Percentiles rank a stretch among this genome's conserved stretches.
phyloP scores from a whole-genome alignment of 148 eudicot species.

The Silene conica region DNA sequence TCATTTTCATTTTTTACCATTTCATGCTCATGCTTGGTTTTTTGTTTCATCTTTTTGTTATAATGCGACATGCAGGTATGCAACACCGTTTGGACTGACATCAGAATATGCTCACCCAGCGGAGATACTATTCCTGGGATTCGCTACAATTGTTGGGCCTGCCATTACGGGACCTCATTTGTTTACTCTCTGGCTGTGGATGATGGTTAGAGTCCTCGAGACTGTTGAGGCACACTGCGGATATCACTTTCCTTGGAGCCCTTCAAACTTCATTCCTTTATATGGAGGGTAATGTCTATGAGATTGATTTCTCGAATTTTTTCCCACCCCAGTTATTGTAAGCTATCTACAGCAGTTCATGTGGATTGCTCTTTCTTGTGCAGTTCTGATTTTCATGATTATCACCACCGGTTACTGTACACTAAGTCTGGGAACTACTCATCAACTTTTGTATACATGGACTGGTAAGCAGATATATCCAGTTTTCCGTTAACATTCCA shows the following conservation, averaged over 20 bases:
- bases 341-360: slow-evolving; percentile 2
- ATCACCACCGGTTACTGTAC: slow-evolving; percentile 86
- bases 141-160: slow-evolving; percentile 90
- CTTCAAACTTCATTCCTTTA: slow-evolving; percentile 73
- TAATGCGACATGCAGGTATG: slow-evolving; percentile 51
- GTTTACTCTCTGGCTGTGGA: slow-evolving; percentile 90
- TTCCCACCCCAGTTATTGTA: not conserved
- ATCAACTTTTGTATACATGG: no score
- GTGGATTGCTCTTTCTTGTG: slow-evolving; percentile 14
- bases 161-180: slow-evolving; percentile 93
- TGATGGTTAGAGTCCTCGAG: slow-evolving; percentile 92
- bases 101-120: slow-evolving; percentile 99
- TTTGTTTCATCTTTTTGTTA: slow-evolving; percentile 8
- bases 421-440: no score
- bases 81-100: slow-evolving; percentile 97
- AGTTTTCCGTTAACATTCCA: no score
- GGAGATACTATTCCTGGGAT: slow-evolving; percentile 92
- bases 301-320: not conserved
- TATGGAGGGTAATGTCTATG: slow-evolving; percentile 73
- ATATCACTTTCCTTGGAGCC: slow-evolving; percentile 96
- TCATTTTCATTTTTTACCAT: slow-evolving; percentile 2
- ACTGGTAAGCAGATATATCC: no score
- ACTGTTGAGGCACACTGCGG: slow-evolving; percentile 97
- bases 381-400: slow-evolving; percentile 96
- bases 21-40: slow-evolving; percentile 9